A percentile compares a stretch with the other conserved stretches of the same genome.
phyloP scores from a whole-genome alignment of 345 rosid species.

The Camelina sativa region DNA sequence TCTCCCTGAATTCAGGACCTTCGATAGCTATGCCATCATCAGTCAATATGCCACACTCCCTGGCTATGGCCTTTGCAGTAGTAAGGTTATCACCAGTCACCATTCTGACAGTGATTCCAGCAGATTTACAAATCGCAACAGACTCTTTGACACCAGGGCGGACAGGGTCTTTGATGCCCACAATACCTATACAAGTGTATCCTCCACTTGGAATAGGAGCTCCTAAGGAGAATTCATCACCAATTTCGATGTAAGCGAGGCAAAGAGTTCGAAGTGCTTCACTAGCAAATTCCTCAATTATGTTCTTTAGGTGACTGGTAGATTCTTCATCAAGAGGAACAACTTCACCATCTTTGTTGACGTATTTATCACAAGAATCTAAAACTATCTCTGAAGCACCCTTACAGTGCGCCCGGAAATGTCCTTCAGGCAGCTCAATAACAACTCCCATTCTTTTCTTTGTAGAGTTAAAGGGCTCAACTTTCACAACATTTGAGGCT shows the following conservation, averaged over 20 bases:
- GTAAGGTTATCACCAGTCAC: slow-evolving; percentile 88
- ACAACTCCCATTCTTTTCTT: slow-evolving; percentile 90
- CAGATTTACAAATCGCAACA: slow-evolving; percentile 80
- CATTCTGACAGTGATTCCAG: slow-evolving; percentile 86
- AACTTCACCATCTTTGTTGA: slow-evolving; percentile 69
- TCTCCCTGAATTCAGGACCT: slow-evolving; percentile 64
- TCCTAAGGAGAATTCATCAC: slow-evolving; percentile 58
- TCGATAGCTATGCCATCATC: slow-evolving; percentile 65
- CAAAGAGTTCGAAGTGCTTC: slow-evolving; percentile 97
- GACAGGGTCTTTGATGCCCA: slow-evolving; percentile 88
- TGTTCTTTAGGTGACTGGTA: slow-evolving; percentile 49
- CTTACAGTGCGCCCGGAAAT: slow-evolving; percentile 69
- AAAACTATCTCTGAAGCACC: slow-evolving; percentile 91
- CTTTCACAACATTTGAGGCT: slow-evolving; percentile 63
- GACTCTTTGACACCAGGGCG: slow-evolving; percentile 87
- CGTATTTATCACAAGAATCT: slow-evolving; percentile 74
- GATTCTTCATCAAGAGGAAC: slow-evolving; percentile 70
- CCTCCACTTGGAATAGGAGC: slow-evolving; percentile 61
- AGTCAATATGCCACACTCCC: slow-evolving; percentile 84
- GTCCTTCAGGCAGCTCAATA: slow-evolving; percentile 70
- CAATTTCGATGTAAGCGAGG: slow-evolving; percentile 76
- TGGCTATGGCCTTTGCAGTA: slow-evolving; percentile 93
- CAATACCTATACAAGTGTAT: slow-evolving; percentile 73
- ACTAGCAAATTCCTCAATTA: slow-evolving; percentile 76
- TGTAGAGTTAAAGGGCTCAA: slow-evolving; percentile 91